A percentile compares a stretch with the other conserved stretches of the same genome.
Evolutionary conservation across 257 asterid species (phyloP).

Genomic region (Anisodus tanguticus): DNA sequence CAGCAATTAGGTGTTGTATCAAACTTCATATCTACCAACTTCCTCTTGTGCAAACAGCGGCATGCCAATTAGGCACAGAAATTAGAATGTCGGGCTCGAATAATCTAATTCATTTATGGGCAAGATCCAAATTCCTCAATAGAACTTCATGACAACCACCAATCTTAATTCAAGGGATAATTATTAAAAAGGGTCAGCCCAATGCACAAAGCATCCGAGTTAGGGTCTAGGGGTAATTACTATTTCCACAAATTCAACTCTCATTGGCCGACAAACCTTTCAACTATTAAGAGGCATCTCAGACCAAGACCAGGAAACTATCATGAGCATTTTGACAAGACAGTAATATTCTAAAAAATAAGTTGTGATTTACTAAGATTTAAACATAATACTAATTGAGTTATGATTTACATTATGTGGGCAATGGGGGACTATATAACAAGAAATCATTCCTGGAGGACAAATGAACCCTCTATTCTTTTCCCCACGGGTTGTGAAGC

Average conservation of each 20-base stretch:
- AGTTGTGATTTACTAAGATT: not conserved
- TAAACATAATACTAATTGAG: not conserved
- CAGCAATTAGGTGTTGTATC: not conserved
- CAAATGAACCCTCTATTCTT: constrained; percentile 65
- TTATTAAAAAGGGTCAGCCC: no score
- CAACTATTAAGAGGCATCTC: not conserved
- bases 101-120: no score
- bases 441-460: constrained; percentile 62
- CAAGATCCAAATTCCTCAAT: not conserved
- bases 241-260: not conserved
- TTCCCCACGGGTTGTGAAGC: constrained; percentile 58
- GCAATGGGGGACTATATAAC: not conserved
- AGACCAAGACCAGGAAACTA: not conserved
- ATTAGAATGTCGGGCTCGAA: no score
- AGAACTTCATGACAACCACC: not conserved
- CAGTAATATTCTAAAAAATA: not conserved
- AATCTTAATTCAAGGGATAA: not conserved
- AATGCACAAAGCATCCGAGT: no score
- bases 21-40: not conserved
- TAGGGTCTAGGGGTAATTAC: not conserved
- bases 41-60: not conserved
- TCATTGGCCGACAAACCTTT: not conserved
- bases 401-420: constrained; percentile 42
- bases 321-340: not conserved
- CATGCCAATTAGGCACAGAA: not conserved